Evolutionary conservation across 495 filamentous ascomycete species (phyloP).

Genomic region (Xylaria palmicola): DNA sequence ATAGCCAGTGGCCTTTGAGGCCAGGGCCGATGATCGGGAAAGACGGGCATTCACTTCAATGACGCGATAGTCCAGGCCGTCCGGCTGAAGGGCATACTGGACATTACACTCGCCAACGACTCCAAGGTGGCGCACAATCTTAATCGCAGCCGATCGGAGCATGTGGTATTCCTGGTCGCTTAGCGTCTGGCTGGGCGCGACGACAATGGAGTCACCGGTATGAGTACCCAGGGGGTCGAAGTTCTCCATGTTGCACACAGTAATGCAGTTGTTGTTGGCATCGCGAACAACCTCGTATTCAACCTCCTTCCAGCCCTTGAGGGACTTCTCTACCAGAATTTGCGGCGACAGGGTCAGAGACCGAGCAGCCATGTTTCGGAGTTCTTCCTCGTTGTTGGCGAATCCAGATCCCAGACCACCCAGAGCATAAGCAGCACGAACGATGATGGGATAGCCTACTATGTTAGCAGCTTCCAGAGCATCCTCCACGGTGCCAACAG

Average conservation of each 20-base stretch:
- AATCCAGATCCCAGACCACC: conserved; percentile 98
- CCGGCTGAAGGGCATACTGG: conserved; percentile 93
- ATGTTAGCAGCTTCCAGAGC: conserved; percentile 80
- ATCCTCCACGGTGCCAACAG: conserved; percentile 85
- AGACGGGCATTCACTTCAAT: conserved; percentile 98
- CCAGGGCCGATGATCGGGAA: conserved; percentile 91
- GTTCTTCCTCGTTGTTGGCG: conserved; percentile 87
- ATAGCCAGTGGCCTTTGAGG: conserved; percentile 97
- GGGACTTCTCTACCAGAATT: conserved; percentile 97
- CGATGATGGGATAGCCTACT: conserved; percentile 96
- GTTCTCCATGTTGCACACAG: conserved; percentile 99
- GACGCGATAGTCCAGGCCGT: conserved; percentile 92
- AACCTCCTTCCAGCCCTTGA: conserved; percentile 99
- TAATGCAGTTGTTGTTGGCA: conserved; percentile 94
- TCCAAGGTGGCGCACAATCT: conserved; percentile 92
- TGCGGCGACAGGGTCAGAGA: conserved; percentile 95
- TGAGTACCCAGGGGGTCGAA: conserved; percentile 96
- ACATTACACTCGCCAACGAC: conserved; percentile 98
- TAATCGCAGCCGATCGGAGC: conserved; percentile 93
- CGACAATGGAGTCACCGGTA: conserved; percentile 95
- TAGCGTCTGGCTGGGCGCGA: conserved; percentile 91
- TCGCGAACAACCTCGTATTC: conserved; percentile 98
- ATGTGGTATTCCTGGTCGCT: conserved; percentile 99
- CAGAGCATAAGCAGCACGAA: conserved; percentile 92
- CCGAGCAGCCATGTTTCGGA: conserved; percentile 85